Percentiles rank a stretch among this genome's conserved stretches.
Evolutionary conservation across 768 basidiomycete species (phyloP).

Genomic region (Goffeauzyma gilvescens): DNA sequence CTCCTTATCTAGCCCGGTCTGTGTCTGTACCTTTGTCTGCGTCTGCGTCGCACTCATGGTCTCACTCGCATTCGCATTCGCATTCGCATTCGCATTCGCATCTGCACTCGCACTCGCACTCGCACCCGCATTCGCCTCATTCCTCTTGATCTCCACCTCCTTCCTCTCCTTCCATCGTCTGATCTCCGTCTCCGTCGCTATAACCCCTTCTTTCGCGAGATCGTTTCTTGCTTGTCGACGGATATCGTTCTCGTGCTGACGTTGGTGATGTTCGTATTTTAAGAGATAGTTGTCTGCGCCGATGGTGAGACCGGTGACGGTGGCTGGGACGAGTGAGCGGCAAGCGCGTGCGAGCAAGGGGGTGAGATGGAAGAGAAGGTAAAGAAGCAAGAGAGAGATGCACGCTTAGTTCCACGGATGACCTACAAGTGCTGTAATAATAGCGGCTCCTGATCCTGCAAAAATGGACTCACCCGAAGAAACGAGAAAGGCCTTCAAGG

Average conservation of each 20-base stretch:
- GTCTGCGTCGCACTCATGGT: too few species aligned
- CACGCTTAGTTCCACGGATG: neutral
- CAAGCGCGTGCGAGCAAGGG: slow-evolving; percentile 6
- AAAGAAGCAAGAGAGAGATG: too few species aligned
- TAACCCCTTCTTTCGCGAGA: slow-evolving; percentile 51
- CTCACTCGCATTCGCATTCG: too few species aligned
- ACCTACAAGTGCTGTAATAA: slow-evolving; percentile 31
- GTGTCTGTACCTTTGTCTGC: too few species aligned
- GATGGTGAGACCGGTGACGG: slow-evolving; percentile 50
- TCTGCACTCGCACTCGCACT: too few species aligned
- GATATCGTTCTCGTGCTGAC: slow-evolving; percentile 48
- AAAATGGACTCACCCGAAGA: slow-evolving; percentile 49
- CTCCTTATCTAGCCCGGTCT: too few species aligned
- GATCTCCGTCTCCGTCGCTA: slow-evolving; percentile 69
- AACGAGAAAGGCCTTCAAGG: slow-evolving; percentile 62
- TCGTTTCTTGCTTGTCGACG: slow-evolving; percentile 57
- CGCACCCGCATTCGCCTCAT: slow-evolving; percentile 10
- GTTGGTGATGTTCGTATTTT: slow-evolving; percentile 47
- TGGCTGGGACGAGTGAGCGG: slow-evolving; percentile 33
- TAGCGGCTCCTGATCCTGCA: too few species aligned
- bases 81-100: too few species aligned
- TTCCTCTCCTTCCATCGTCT: slow-evolving; percentile 51
- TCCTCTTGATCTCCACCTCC: slow-evolving; percentile 25
- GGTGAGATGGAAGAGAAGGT: neutral
- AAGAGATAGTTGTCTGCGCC: slow-evolving; percentile 59